phyloP scores from a whole-genome alignment of 352 stramenopile species.

The Phytophthora constricta region DNA sequence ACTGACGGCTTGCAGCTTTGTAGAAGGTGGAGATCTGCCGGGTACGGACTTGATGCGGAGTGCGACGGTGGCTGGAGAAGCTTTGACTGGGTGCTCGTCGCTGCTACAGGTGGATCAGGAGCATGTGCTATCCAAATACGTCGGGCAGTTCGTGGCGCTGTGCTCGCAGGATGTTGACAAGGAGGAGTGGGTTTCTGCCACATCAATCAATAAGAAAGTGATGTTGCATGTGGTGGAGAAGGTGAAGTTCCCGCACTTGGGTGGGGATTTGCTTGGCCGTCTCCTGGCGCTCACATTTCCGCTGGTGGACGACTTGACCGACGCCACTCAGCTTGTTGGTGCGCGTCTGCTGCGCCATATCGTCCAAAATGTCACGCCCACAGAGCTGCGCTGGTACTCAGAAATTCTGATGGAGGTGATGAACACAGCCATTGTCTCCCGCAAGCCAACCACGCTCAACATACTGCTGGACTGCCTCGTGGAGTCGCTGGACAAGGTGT shows the following conservation, averaged over 20 bases:
- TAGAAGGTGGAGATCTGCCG: conserved; percentile 34
- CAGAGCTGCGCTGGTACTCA: conserved; percentile 83
- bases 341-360: conserved; percentile 69
- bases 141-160: conserved; percentile 50
- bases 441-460: conserved; percentile 62
- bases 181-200: conserved; percentile 62
- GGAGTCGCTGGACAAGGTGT: conserved; percentile 68
- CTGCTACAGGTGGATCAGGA: conserved; percentile 16
- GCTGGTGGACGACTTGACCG: conserved; percentile 74
- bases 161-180: conserved; percentile 64
- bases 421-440: conserved; percentile 62
- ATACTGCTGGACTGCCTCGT: conserved; percentile 64
- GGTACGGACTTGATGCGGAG: conserved; percentile 34
- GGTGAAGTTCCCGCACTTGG: conserved; percentile 64
- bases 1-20: conserved; percentile 42
- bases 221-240: conserved; percentile 62
- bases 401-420: conserved; percentile 83
- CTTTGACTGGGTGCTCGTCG: conserved; percentile 29
- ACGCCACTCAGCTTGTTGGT: conserved; percentile 69
- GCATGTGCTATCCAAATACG: conserved; percentile 39
- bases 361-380: conserved; percentile 63
- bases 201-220: conserved; percentile 60
- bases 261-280: conserved; percentile 73
- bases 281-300: conserved; percentile 81
- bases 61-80: conserved; percentile 22